A percentile compares a stretch with the other conserved stretches of the same genome.
Evolutionary conservation across 495 filamentous ascomycete genomes (phyloP).

Genomic region (Amorphotheca resinae): DNA sequence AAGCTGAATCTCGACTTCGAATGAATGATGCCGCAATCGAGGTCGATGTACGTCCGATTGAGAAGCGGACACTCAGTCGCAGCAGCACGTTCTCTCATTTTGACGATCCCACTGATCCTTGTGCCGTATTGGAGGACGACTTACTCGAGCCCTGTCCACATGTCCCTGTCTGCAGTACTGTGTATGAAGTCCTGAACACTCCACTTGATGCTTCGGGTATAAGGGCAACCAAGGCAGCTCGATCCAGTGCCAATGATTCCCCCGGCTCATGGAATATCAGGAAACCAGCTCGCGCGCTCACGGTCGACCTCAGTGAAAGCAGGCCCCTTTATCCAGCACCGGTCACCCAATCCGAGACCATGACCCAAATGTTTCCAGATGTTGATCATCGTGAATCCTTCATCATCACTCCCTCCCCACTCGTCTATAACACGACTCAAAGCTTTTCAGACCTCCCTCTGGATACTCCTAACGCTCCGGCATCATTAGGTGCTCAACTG

Average conservation of each 20-base stretch:
- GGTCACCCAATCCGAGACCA: not conserved
- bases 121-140: slow-evolving; percentile 15
- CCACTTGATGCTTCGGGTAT: not conserved
- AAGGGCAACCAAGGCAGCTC: not conserved
- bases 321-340: slow-evolving; percentile 3
- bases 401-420: slow-evolving; percentile 1
- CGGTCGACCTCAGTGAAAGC: slow-evolving; percentile 9
- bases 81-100: slow-evolving; percentile 14
- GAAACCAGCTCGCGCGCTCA: too few species aligned
- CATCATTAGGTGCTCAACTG: slow-evolving; percentile 20
- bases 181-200: slow-evolving; percentile 12
- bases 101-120: slow-evolving; percentile 15
- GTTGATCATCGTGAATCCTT: slow-evolving; percentile 1
- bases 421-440: too few species aligned
- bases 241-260: too few species aligned
- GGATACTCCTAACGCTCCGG: not conserved
- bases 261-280: too few species aligned
- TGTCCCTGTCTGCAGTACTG: slow-evolving; percentile 5
- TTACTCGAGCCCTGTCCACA: slow-evolving; percentile 19
- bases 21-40: slow-evolving; percentile 11
- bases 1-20: slow-evolving; percentile 11
- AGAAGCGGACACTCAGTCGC: slow-evolving; percentile 10
- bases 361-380: not conserved
- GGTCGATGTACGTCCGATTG: slow-evolving; percentile 11
- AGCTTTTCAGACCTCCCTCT: too few species aligned